Percentiles rank a stretch among this genome's conserved stretches.
Evolutionary conservation across 2,329 filamentous ascomycete species (phyloP).

Genomic region (Trichoderma sp.): DNA sequence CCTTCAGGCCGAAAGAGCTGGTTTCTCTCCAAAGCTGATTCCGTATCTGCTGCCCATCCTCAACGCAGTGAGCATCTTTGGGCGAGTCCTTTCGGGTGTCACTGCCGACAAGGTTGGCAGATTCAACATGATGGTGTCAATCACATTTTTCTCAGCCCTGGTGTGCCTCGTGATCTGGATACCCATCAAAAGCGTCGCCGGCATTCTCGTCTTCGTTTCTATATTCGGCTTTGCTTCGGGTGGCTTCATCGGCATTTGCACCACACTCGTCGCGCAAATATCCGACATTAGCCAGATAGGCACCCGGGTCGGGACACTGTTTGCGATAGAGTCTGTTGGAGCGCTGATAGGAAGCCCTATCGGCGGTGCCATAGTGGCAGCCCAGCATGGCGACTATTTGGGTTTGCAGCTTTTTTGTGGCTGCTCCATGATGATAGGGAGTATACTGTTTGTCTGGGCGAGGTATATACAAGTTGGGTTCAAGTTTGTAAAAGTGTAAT

Average conservation of each 20-base stretch:
- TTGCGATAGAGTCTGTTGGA: constrained; percentile 64
- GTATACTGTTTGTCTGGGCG: constrained; percentile 38
- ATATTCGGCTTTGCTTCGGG: constrained; percentile 73
- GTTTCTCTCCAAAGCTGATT: constrained; percentile 47
- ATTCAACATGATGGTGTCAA: constrained; percentile 55
- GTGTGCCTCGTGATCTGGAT: constrained; percentile 55
- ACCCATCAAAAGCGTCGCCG: constrained; percentile 54
- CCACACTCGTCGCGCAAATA: constrained; percentile 70
- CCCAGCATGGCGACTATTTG: constrained; percentile 57
- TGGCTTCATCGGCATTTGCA: constrained; percentile 65
- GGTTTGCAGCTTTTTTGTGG: constrained; percentile 70
- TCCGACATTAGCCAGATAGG: constrained; percentile 72
- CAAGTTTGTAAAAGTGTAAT: constrained; percentile 41
- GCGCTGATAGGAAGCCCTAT: constrained; percentile 70
- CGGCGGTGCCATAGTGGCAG: constrained; percentile 62
- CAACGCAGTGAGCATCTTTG: constrained; percentile 56
- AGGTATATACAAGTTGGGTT: constrained; percentile 44
- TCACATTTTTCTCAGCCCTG: constrained; percentile 54
- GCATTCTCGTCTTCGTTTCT: constrained; percentile 66
- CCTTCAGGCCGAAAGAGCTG: constrained; percentile 51
- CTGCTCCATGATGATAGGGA: constrained; percentile 47
- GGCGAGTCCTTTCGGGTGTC: constrained; percentile 56
- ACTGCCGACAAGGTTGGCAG: constrained; percentile 51
- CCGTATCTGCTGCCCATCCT: constrained; percentile 61
- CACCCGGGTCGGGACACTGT: constrained; percentile 66